Evolutionary conservation across 1,284 basidiomycete genomes (phyloP), one percentile per base, ranked within the genome.

Genomic region (Cryptococcus sp.): DNA sequence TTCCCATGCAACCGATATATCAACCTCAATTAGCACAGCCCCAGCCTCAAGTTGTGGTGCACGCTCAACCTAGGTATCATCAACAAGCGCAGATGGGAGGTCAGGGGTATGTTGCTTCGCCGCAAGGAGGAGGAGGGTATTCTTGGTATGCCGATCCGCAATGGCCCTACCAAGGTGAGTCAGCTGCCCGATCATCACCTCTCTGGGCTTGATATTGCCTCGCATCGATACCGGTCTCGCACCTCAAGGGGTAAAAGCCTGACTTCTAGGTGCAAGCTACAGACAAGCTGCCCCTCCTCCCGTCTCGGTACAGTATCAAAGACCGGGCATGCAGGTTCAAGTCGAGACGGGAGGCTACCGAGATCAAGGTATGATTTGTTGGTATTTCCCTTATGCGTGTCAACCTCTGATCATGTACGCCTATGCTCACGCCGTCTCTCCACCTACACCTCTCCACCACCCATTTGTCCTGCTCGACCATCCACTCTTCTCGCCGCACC

Each of bases 121-220:
- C 59, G 4, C 47, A 50, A 23, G 62, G 58, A 0, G 63, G 59
- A 10, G 61, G 57, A 2, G 52, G 56, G 23, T 66, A 56, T 52
- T 63, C 56, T 39, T 69, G 67, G 67, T 68, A 64, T 48, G 52
- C 58, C 19, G 58, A 64, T 42, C 47, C 48, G n/a, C n/a, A n/a
- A n/a, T 39, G 36, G 48, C 36, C 51, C 49, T 44, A 14, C 26
- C 34, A 25, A 21, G 43, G 21, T 32, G 26, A 40, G 19, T 18
- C 4, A 33, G 16, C 23, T n/a, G 34, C 23, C 4, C 18, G n/a
- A 24, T 24, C 14, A 14, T 11, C 7, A n/a, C n/a, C n/a, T n/a
- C n/a, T n/a, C n/a, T n/a, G n/a, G n/a, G n/a, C n/a, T n/a, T n/a
- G n/a, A n/a, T n/a, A n/a, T n/a, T n/a, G n/a, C n/a, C n/a, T n/a